These are phyloP conservation scores for Backusella morwellensis DNA, from an alignment of 192 early-diverging fungal species.

Conservation along the genomic window DNA sequence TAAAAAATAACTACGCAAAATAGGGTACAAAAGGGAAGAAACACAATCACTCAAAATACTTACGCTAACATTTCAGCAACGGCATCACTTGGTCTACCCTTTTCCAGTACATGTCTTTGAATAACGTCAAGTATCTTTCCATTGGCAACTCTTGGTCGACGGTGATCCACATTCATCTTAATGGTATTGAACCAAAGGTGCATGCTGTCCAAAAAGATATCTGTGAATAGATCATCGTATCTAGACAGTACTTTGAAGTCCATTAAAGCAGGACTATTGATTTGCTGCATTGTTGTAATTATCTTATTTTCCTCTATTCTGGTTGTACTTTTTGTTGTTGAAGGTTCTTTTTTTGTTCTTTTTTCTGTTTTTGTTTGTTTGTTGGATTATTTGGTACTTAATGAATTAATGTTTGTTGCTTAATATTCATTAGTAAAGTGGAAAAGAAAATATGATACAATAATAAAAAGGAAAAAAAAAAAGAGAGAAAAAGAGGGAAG, in stretches of 20 bases:
- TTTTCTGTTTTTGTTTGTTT: background rate
- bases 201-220: constrained; percentile 45
- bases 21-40: background rate
- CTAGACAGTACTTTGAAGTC: constrained; percentile 45
- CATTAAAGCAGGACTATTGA: constrained; percentile 28
- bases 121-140: constrained; percentile 42
- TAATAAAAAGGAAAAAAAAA: background rate
- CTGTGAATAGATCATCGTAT: constrained; percentile 51
- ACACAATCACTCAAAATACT: constrained; percentile 11
- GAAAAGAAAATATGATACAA: background rate
- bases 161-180: constrained; percentile 48
- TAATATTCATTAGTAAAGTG: background rate
- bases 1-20: background rate
- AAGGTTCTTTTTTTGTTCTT: background rate
- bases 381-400: background rate
- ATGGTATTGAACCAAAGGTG: constrained; percentile 53
- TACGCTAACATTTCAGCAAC: constrained; percentile 44
- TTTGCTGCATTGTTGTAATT: constrained; percentile 3
- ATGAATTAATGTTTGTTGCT: constrained; percentile 4
- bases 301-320: background rate
- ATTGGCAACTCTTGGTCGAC: constrained; percentile 13
- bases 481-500: background rate
- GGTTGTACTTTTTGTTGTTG: background rate
- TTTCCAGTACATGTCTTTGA: constrained; percentile 35
- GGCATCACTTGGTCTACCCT: constrained; percentile 35